phyloP scores from a whole-genome alignment of 2,329 filamentous ascomycete genomes.

The Trichoderma atroviride region DNA sequence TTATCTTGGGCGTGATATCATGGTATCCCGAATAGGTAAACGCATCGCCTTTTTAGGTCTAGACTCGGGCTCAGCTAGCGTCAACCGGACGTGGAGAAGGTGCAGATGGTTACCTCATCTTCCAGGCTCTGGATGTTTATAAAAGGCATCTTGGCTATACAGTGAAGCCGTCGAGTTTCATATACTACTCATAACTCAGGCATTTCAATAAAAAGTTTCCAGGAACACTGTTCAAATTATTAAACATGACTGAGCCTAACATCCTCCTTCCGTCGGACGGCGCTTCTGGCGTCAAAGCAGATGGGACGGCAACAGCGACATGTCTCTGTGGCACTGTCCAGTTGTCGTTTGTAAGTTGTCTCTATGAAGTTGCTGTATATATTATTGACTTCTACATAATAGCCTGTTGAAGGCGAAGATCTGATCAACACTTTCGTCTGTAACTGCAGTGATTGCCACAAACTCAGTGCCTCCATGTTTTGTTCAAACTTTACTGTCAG shows the following conservation, averaged over 20 bases:
- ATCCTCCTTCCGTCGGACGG: background rate
- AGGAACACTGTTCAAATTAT: background rate
- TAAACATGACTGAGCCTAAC: background rate
- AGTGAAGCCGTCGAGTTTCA: background rate
- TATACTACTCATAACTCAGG: background rate
- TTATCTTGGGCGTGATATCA: background rate
- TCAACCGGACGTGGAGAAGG: slow-evolving; percentile 6
- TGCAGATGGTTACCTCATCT: background rate
- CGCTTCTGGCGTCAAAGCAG: background rate
- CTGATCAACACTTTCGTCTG: background rate
- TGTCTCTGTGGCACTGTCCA: slow-evolving; percentile 10
- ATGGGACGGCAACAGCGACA: slow-evolving; percentile 25
- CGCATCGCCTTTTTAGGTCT: background rate
- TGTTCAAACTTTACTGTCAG: background rate
- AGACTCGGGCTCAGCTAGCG: background rate
- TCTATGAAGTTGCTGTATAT: background rate
- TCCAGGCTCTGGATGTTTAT: background rate
- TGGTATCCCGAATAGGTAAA: background rate
- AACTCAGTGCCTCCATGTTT: background rate
- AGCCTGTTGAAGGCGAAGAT: background rate
- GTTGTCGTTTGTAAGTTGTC: slow-evolving; percentile 19
- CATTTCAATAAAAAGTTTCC: background rate
- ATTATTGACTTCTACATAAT: slow-evolving; percentile 7
- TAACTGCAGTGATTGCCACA: background rate
- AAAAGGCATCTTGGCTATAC: background rate